phyloP scores from a whole-genome alignment of 177 flowering plant species.

The Vitis hybrid region DNA sequence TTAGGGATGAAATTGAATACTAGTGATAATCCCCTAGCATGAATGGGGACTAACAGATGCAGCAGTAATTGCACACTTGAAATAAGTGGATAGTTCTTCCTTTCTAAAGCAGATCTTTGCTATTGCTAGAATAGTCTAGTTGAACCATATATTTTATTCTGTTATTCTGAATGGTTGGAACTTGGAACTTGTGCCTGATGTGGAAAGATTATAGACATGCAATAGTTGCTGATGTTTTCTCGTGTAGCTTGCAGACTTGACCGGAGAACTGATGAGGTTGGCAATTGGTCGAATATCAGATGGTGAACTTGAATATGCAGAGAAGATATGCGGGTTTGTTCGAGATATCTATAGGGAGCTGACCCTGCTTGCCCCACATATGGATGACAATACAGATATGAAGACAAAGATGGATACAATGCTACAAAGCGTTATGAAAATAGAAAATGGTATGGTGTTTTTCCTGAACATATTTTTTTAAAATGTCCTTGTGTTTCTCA shows the following conservation, averaged over 20 bases:
- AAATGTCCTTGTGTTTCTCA: no score
- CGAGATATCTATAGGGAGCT: conserved; percentile 82
- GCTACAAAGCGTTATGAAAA: conserved; percentile 93
- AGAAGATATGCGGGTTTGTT: conserved; percentile 74
- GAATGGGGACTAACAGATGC: no score
- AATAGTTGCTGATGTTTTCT: conserved; percentile 15
- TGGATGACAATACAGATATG: conserved; percentile 88
- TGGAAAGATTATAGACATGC: not conserved
- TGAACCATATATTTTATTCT: no score
- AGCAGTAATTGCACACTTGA: no score
- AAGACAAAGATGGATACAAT: conserved; percentile 87
- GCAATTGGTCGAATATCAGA: conserved; percentile 92
- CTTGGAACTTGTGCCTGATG: no score
- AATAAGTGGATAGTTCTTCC: no score
- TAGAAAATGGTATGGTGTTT: conserved; percentile 77
- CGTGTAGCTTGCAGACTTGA: conserved; percentile 79
- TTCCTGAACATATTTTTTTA: not conserved
- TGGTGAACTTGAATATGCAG: conserved; percentile 81
- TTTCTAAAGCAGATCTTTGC: no score
- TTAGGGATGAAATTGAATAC: no score
- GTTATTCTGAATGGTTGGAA: no score
- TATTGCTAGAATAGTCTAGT: no score
- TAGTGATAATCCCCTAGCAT: no score
- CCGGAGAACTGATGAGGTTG: conserved; percentile 92
- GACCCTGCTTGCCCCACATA: conserved; percentile 61